Percentiles rank a stretch among this genome's conserved stretches.
phyloP scores from a whole-genome alignment of 208 protist species.

The Leishmania mexicana region DNA sequence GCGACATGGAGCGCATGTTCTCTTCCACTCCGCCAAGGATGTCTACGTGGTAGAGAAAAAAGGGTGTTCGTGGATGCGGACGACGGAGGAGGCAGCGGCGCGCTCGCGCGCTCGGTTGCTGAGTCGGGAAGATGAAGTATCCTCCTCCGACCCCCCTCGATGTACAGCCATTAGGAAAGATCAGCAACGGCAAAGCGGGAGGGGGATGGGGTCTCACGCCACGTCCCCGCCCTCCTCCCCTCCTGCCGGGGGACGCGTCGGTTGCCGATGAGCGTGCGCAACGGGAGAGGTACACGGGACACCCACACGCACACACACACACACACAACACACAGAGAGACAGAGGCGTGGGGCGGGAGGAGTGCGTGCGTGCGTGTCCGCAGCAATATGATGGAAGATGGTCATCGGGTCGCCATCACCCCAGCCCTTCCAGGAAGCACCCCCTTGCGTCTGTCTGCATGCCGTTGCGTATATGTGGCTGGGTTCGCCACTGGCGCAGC shows the following conservation, averaged over 20 bases:
- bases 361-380: neutral
- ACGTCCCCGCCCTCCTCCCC: neutral
- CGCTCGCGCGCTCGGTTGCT: no score
- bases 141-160: neutral
- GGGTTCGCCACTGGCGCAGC: no score
- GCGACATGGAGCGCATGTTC: constrained; percentile 7
- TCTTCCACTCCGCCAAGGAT: constrained; percentile 5
- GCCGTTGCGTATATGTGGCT: no score
- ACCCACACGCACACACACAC: neutral
- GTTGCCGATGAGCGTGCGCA: neutral
- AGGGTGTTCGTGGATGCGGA: neutral
- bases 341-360: neutral
- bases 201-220: neutral
- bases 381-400: no score
- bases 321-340: neutral
- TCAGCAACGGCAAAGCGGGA: no score
- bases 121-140: neutral
- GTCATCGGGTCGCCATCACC: no score
- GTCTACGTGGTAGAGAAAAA: constrained; percentile 12
- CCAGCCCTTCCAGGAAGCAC: no score
- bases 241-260: neutral
- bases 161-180: neutral
- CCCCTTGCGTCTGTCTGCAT: no score
- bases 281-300: neutral
- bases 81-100: neutral